Base-by-base conservation (phyloP, 2,329 filamentous ascomycete species). In the Paracoccidioides brasiliensis region DNA sequence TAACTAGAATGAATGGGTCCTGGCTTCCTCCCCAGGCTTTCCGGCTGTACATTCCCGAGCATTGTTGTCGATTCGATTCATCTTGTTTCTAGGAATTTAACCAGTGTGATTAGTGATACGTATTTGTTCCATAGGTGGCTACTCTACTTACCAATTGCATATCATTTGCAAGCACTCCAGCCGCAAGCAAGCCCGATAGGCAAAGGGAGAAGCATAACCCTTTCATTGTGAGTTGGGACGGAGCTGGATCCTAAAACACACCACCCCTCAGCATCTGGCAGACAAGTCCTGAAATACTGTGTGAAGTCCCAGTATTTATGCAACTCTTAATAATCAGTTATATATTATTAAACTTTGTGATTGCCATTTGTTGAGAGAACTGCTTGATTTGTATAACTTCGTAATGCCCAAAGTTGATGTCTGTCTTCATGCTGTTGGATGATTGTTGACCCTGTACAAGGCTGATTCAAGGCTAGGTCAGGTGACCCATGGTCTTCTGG, bases 11-110 rank as follows among this genome's bases (percentile, higher is more conserved):
- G 74, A 89, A 95, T 22, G 91, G 91, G 63, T 96, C 88, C 58
- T 89, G 80, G 40, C 82, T 80, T 57, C 91, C 91, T 64, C 89
- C 89, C 91, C 91, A 97, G 52, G 85, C 80, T 66, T 83, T 86
- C 68, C 82, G 84, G 74, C 87, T 90, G 76, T 96, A 97, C 90
- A 97, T 96, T 74, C 91, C 89, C 76, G 78, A 76, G 75, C 91
- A 96, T 80, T 85, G 81, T 74, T 95, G 87, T 66, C 83, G 79
- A 66, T 91, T 86, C 40, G 84, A 80, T 53, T 87, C 81, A 55
- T 83, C 81, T 68, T 93, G 79, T 69, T 88, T 85, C 88, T 94
- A 61, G 35, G 35, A 45, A 42, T 14, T 22, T 22, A n/a, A 40
- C 33, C 50, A 40, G 60, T 41, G 60, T 37, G 42, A 46, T 44